Evolutionary conservation across 148 eudicot species (phyloP), one percentile per base, ranked within the genome.

Genomic region (Tetragonia tetragonoides): DNA sequence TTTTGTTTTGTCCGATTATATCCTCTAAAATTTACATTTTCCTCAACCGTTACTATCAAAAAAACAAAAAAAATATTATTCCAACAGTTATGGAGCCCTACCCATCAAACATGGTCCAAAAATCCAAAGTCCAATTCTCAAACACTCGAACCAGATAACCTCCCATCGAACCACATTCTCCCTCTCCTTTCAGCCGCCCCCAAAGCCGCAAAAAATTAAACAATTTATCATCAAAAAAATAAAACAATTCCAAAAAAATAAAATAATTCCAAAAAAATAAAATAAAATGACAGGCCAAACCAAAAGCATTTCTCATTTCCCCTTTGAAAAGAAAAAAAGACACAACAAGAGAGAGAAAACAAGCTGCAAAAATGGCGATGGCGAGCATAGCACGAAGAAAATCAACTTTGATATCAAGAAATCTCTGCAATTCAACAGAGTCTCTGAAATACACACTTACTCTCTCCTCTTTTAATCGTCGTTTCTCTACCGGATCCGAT

Each of bases 401-500:
- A 79, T 72, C 89, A 21, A 39, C 80, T 14, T 64, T 85, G 4
- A 66, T 87, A 2, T 77, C 92, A 0, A 69, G 60, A 66, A 82
- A 54, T 66, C 74, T 82, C 59, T 78, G 49, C 84, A 78, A 75
- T 38, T 79, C 87, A 34, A 14, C 84, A 64, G 90, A 84, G 20
- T 68, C 70, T 6, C 72, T 82, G 38, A 82, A 85, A 71, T 85
- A 82, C 80, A 83, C 89, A 10, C 75, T 80, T 28, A 84, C 86
- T 42, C 84, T 89, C 16, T 75, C 84, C 63, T 84, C 88, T 75
- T 86, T 85, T 59, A 81, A 83, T 16, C 84, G 97, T 54, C 86
- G 80, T 68, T 91, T 89, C 85, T 78, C 93, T 2, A 77, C 97
- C 0, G 92, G 81, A 86, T 85, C 93, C 76, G 93, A 89, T 15